Conservation (phyloP, 768 basidiomycete species). For the Amanita phalloides region DNA sequence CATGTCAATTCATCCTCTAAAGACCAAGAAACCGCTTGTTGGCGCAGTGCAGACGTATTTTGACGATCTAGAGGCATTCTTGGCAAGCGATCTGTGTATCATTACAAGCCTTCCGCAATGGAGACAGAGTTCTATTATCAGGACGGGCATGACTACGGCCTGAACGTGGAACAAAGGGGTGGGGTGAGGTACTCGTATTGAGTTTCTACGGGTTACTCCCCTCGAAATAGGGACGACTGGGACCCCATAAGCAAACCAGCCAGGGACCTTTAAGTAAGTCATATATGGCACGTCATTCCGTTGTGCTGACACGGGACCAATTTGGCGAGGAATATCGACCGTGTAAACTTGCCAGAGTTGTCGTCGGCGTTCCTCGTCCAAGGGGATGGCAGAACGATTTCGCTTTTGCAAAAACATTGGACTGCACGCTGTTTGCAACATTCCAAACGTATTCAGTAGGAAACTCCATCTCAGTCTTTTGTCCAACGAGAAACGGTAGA, state of each 20-base stretch:
- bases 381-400: constrained; percentile 74
- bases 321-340: constrained; percentile 92
- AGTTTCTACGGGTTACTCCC: too few species aligned
- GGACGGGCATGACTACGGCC: too few species aligned
- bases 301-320: constrained; percentile 25
- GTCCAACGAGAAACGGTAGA: constrained; percentile 76
- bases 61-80: too few species aligned
- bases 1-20: too few species aligned
- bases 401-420: constrained; percentile 58
- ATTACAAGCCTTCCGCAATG: too few species aligned
- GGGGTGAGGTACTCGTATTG: too few species aligned
- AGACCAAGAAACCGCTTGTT: too few species aligned
- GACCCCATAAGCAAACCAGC: constrained; percentile 34
- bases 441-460: constrained; percentile 63
- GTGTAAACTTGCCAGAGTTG: constrained; percentile 63
- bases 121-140: too few species aligned
- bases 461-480: constrained; percentile 86
- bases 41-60: too few species aligned
- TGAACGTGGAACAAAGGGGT: too few species aligned
- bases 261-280: constrained; percentile 52
- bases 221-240: constrained; percentile 48
- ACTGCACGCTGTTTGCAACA: constrained; percentile 61
- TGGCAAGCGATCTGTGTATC: too few species aligned
- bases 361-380: constrained; percentile 57
- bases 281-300: background rate